Base-by-base conservation (phyloP, 495 filamentous ascomycete genomes). In the Evansstolkia leycettana region DNA sequence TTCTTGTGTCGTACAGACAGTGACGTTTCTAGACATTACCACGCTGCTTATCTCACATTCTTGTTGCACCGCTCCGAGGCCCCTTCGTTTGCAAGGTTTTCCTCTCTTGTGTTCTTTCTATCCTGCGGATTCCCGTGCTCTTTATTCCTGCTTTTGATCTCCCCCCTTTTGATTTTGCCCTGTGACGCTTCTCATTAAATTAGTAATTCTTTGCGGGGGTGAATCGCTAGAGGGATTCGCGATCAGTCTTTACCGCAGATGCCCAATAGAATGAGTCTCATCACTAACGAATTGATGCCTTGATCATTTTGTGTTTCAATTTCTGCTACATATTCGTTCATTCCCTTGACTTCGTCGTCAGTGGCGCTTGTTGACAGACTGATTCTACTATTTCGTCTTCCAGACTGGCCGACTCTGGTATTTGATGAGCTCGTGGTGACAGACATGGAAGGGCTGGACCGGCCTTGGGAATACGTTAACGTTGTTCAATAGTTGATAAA, bases 221-320 rank as follows among this genome's bases (percentile, higher is more conserved):
- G 43, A 45, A 45, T 46, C 47, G 37, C 37, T 26, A 36, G 33
- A 45, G 14, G 33, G 40, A 43, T 40, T 41, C 39, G 51, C 45
- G 45, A 47, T 42, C 50, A 47, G 40, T 56, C 42, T 37, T 44
- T 49, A 45, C 34, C 51, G 52, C 38, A 38, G 40, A 50, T 56
- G 46, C 52, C 41, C 41, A 40, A 56, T 56, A 56, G 50, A 53
- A 41, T 46, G n/a, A n/a, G 5, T 23, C 20, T 43, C 42, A 34
- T 42, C 37, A 43, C 38, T 50, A 31, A 48, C 38, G 42, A 42
- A 18, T 34, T 45, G 41, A 47, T 40, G 43, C 46, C 37, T 40
- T 11, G 23, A 23, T 23, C 20, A 23, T 23, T 23, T 23, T 23
- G 5, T 4, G 9, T 23, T 23, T 23, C 20, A 23, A 5, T 15